Base-by-base conservation (phyloP, 2,329 filamentous ascomycete genomes). In the Venturia asperata region DNA sequence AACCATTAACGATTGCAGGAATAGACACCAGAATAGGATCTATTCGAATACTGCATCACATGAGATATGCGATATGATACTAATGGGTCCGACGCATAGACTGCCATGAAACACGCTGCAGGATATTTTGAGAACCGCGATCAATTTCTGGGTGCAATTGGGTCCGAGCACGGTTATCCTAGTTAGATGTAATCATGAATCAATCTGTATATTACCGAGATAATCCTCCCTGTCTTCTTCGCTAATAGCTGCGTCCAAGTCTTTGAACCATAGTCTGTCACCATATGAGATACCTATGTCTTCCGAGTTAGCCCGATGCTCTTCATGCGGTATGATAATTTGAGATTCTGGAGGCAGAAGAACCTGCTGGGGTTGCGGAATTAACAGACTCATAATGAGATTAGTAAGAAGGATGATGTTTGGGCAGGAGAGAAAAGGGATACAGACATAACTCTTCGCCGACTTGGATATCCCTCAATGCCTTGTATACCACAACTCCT, bases 391-490 rank as follows among this genome's bases (percentile, higher is more conserved):
- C 10, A 10, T 41, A 9, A 41, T 3, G 39, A 15, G 15, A 41
- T 41, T 15, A 41, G 30, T 10, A 41, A 41, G 3, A 41, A 41
- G 11, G 45, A 47, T 24, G 13, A 47, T 24, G 6, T n/a, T 5
- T 5, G 21, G 24, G 15, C 19, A 30, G 11, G 13, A 55, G 24
- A 34, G 19, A 24, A 37, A 3, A 9, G 15, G 43, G 43, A n/a
- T 9, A 68, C 71, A 77, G 76, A 75, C 82, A 84, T 17, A 85
- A 72, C 69, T 85, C 83, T 70, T 85, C 81, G 17, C 81, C 82
- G n/a, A 73, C 70, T 21, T 70, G 70, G 19, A 85, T 80, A 66
- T 83, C 78, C 68, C 80, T 73, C 39, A 83, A 68, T 19, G 83
- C 75, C 17, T 73, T 77, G 68, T 85, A 85, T 0, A 77, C 78